Evolutionary conservation across 139 green algal genomes (phyloP).

Genomic region (Edaphochlamys debaryana): DNA sequence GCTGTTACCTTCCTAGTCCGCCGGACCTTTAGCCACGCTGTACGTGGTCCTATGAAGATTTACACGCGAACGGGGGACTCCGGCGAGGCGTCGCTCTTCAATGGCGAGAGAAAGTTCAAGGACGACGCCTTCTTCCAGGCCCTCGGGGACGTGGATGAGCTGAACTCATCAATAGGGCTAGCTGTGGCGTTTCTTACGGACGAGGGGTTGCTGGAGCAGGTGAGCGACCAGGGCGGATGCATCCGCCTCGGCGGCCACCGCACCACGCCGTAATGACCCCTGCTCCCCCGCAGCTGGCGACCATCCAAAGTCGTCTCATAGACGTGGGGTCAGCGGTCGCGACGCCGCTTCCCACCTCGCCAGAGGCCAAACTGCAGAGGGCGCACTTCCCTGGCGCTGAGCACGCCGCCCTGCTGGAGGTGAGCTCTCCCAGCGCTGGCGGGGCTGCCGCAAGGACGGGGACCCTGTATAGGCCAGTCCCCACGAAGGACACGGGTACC

Average conservation of each 20-base stretch:
- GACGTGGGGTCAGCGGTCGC: conserved; percentile 93
- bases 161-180: conserved; percentile 87
- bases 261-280: too few relatives aligned
- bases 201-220: conserved; percentile 8
- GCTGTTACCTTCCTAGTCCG: too few relatives aligned
- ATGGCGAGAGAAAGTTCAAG: conserved; percentile 85
- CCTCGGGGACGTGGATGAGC: conserved; percentile 95
- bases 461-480: too few relatives aligned
- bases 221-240: too few relatives aligned
- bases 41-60: too few relatives aligned
- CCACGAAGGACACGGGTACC: too few relatives aligned
- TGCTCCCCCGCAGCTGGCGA: conserved; percentile 69
- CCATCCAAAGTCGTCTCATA: conserved; percentile 91
- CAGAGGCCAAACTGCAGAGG: conserved; percentile 73
- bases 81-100: conserved; percentile 90
- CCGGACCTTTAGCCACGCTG: too few relatives aligned
- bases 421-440: not conserved
- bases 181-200: conserved; percentile 62
- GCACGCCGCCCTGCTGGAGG: conserved; percentile 72
- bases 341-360: conserved; percentile 75
- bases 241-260: too few relatives aligned
- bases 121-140: conserved; percentile 80
- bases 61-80: conserved; percentile 93
- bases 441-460: too few relatives aligned
- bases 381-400: conserved; percentile 65